Conservation (phyloP, 2,329 filamentous ascomycete species). For the Arthrinium phaeospermum region DNA sequence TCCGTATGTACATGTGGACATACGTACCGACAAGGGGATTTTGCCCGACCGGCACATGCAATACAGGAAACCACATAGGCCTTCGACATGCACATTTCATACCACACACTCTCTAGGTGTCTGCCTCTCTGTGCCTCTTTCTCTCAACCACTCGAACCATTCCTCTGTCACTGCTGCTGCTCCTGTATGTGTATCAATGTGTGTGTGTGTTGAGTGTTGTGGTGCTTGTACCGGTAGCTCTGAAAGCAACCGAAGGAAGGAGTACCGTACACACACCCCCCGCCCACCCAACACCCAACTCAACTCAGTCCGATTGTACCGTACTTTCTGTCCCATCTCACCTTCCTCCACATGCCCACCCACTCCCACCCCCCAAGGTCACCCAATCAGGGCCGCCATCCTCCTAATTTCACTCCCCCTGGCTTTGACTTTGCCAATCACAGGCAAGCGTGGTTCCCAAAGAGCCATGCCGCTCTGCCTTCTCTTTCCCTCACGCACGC, state of each 20-base stretch:
- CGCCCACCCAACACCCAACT: background rate
- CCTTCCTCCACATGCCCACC: slow-evolving; percentile 1
- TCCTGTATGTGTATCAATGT: background rate
- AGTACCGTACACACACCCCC: background rate
- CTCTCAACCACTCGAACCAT: background rate
- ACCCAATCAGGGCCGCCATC: background rate
- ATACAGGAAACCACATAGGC: background rate
- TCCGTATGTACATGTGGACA: background rate
- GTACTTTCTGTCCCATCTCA: background rate
- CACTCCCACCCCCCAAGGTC: background rate
- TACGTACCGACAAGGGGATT: background rate
- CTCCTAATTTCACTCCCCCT: background rate
- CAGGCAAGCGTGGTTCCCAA: slow-evolving; percentile 4
- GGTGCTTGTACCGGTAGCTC: background rate
- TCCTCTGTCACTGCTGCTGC: background rate
- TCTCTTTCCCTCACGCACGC: background rate
- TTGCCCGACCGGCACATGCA: slow-evolving; percentile 10
- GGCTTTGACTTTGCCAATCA: slow-evolving; percentile 1
- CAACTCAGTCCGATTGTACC: slow-evolving; percentile 3
- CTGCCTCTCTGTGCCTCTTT: background rate
- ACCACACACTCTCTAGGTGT: background rate
- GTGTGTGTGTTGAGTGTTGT: background rate
- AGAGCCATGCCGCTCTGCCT: slow-evolving; percentile 17
- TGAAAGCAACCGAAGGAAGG: background rate
- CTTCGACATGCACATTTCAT: background rate